Evolutionary conservation across 371 early-diverging fungal genomes (phyloP).

Genomic region (Umbelopsis sp.): DNA sequence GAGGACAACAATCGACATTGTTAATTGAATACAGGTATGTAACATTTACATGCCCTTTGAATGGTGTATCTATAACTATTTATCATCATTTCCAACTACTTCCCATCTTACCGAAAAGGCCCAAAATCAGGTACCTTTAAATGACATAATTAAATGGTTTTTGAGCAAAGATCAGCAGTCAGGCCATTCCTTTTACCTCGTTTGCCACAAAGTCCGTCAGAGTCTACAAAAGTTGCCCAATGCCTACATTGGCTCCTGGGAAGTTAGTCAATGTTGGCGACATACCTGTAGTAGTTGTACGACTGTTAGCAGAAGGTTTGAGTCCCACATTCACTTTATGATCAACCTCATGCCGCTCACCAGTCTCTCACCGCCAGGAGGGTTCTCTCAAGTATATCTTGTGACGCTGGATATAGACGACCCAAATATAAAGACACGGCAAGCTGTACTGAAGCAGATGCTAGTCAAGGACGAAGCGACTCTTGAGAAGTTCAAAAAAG

Average conservation of each 20-base stretch:
- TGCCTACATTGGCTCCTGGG: conserved; percentile 5
- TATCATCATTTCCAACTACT: no score
- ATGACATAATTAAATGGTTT: no score
- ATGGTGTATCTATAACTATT: no score
- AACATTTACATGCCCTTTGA: no score
- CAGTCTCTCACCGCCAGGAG: conserved; percentile 42
- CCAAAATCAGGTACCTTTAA: no score
- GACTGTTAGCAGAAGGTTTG: conserved; percentile 3
- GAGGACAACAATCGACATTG: no score
- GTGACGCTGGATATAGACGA: conserved; percentile 41
- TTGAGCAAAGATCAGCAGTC: not conserved
- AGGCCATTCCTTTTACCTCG: not conserved
- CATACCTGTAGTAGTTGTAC: conserved; percentile 7
- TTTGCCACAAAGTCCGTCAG: no score
- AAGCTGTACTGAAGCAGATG: conserved; percentile 69
- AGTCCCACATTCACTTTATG: not conserved
- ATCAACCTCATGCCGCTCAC: not conserved
- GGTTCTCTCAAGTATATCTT: conserved; percentile 76
- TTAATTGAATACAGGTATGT: no score
- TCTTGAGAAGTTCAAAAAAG: conserved; percentile 53
- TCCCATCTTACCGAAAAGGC: no score
- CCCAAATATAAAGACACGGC: conserved; percentile 22
- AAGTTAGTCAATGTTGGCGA: not conserved
- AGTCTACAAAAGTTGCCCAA: not conserved
- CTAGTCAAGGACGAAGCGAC: conserved; percentile 59